Percentiles rank a stretch among this genome's conserved stretches.
These are phyloP conservation scores for Eucalyptus albens DNA, from an alignment of 345 rosid species.

Conservation along the genomic window DNA sequence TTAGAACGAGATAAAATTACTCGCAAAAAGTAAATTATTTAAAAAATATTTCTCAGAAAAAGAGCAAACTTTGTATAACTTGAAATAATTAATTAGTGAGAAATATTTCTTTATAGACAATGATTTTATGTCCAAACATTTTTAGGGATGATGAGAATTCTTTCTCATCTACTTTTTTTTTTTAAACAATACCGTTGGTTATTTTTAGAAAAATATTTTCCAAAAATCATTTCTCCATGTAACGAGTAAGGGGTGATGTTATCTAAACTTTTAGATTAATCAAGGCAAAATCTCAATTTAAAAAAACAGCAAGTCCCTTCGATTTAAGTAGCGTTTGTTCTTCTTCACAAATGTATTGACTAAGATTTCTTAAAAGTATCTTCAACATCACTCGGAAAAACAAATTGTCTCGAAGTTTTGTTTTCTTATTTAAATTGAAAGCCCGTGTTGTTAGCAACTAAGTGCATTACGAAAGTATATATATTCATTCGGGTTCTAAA, in stretches of 20 bases:
- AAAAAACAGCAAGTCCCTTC: not conserved
- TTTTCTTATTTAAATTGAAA: not conserved
- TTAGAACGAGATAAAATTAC: not conserved
- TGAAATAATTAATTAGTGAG: too few species aligned
- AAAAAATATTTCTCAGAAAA: too few species aligned
- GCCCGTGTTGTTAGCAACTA: not conserved
- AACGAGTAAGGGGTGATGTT: not conserved
- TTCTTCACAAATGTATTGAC: not conserved
- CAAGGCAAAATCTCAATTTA: not conserved
- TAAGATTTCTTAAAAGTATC: not conserved
- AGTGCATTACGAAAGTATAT: not conserved
- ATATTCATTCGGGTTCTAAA: not conserved
- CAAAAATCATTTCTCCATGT: fast-evolving
- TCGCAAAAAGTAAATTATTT: not conserved
- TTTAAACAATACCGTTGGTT: fast-evolving
- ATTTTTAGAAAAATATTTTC: too few species aligned
- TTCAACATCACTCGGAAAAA: not conserved
- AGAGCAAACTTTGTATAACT: too few species aligned
- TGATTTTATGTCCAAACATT: not conserved
- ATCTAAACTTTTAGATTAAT: not conserved
- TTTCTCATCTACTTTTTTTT: fast-evolving
- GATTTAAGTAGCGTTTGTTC: not conserved
- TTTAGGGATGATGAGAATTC: not conserved
- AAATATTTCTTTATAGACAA: not conserved
- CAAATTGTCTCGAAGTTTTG: not conserved